Evolutionary conservation across 192 early-diverging fungal genomes (phyloP), one percentile per base, ranked within the genome.

Genomic region (Coemansia guatemalensis): DNA sequence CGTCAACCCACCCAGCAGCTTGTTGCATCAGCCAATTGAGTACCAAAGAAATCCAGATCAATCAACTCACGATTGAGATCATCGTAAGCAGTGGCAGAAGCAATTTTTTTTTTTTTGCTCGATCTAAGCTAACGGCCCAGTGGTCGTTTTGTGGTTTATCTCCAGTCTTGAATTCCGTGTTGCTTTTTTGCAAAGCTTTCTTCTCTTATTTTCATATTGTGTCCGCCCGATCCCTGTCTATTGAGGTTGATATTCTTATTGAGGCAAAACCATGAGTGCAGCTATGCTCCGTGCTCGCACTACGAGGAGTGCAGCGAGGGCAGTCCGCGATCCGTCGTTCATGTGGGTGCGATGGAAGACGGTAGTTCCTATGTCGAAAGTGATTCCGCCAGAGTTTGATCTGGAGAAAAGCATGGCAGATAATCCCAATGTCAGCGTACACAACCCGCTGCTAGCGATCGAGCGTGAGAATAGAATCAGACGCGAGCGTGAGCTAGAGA

Each of bases 361-460:
- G 20, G 27, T 27, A 7, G 50, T 41, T 18, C 41, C 51, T 20
- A 21, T 21, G 2, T 30, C 63, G 7, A 33, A 9, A 21, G 30
- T 39, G 32, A 48, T 47, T 24, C 50, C 35, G 22, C 59, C 48
- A 50, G 21, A 14, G 35, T 22, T 63, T 14, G 60, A 71, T 26
- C 11, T 71, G 25, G 51, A 58, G 8, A 55, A 22, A 12, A 52
- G 64, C 5, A 9, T n/a, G 22, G 17, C 20, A 52, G 33, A 12
- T 30, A 26, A 12, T 29, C 0, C 55, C 2, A 51, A 44, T 56
- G 30, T 56, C 3, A 8, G 12, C 1, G 29, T 80, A 22, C 78
- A 80, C 65, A 80, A 80, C 25, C 78, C 78, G 3, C 47, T 80
- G 14, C 20, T 68, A 18, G 50, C 48, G 11, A 23, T 60, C 27